Base-by-base conservation (phyloP, 129 eudicot genomes). In the Daucus carota region DNA sequence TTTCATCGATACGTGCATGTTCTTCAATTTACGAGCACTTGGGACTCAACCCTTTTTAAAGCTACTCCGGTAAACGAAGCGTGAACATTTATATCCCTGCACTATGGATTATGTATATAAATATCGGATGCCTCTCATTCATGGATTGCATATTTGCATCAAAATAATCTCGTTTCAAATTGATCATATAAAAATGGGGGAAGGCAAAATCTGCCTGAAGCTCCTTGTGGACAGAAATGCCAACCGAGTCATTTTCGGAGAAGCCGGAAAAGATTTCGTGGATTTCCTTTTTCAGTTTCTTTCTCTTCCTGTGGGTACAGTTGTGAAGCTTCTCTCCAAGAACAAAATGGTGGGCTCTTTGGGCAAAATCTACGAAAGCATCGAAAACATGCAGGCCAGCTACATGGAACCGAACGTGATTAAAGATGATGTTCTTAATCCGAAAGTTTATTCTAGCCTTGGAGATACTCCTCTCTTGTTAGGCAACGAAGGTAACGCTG, bases 241-340 rank as follows among this genome's bases (percentile, higher is more conserved):
- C n/a, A 57, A 57, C 1, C 12, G 73, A 22, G 89, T 87, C 33
- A 34, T 87, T 1, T 87, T 84, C 13, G 92, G 85, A 7, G 88
- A 82, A 78, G 88, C 88, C n/a, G 65, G 52, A 73, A 82, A 84
- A 20, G 80, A 81, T 0, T 76, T 75, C n/a, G 42, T 78, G 0
- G 81, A 78, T 34, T 78, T 78, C 28, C 70, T 78, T 0, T 69
- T 78, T 44, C 71, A n/a, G 70, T 78, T 11, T 48, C 76, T 28
- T 14, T 70, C 40, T 1, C 40, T 5, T 3, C 81, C 76, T 0
- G 52, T 50, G 0, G 76, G 76, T 1, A 15, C 81, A 29, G 40
- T 77, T 3, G 46, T 70, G 3, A 24, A 70, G 5, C 42, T 48
- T 17, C 76, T 78, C 17, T 48, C 43, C 0, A 40, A 48, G 10